Base-by-base conservation (phyloP, 2,329 filamentous ascomycete genomes). In the Phialophora chinensis region DNA sequence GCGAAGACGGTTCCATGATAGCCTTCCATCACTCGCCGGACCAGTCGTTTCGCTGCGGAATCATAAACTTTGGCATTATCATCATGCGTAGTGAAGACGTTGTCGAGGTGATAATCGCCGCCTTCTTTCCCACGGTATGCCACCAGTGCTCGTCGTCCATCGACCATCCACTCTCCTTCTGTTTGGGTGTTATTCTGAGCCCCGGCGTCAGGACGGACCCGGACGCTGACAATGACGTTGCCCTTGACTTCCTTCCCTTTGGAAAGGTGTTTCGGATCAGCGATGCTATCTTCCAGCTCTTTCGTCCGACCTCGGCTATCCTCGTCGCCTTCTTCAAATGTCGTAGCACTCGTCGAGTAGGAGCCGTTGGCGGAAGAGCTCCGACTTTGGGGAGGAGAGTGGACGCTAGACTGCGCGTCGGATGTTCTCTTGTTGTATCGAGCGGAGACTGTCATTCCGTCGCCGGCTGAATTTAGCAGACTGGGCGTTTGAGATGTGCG, bases 11-110 rank as follows among this genome's bases (percentile, higher is more conserved):
- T 99, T 66, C 94, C 95, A 75, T 98, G 94, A 77, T 98, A 99
- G 50, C 95, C 95, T 82, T 99, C 95, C 95, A 99, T 99, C 58
- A 99, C 95, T 74, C 95, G 87, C 72, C 95, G 90, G 55, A 99
- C 95, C 60, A 99, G 84, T 69, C 95, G 90, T 80, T 98, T 98
- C 52, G 95, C 95, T 54, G 88, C 91, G 69, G 94, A 89, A 79
- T 99, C 95, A 77, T 99, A 99, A 10, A 99, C 95, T 76, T 90
- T 90, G 61, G 92, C 88, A 77, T 99, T 99, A 77, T 97, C 91
- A 76, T 99, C 94, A 76, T 96, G 88, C 20, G 93, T 91, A 59
- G 92, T 88, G 79, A 99, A 99, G 68, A 98, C 95, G 80, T 98
- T 98, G 82, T 99, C 95, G 80, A 97, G 98, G 75, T 86, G 88